A percentile compares a stretch with the other conserved stretches of the same genome.
Conservation (phyloP, 2,329 filamentous ascomycete species). For the Cucurbitaria berberidis region DNA sequence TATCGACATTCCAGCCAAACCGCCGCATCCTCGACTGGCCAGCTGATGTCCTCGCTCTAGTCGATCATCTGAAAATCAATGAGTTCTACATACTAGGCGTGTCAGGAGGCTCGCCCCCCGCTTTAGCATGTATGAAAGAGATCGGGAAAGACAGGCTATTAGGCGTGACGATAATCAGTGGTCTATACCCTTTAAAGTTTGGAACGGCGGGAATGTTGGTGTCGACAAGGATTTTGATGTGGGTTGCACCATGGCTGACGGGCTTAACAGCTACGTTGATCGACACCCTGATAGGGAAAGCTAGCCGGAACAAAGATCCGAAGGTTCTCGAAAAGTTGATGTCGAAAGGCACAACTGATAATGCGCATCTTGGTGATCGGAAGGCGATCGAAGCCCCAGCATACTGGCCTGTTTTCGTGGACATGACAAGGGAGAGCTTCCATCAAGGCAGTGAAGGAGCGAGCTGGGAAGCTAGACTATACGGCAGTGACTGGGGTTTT, state of each 20-base stretch:
- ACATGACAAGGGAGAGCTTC: constrained; percentile 35
- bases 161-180: constrained; percentile 33
- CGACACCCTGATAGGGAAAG: constrained; percentile 34
- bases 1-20: constrained; percentile 48
- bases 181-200: constrained; percentile 31
- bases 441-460: constrained; percentile 33
- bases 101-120: constrained; percentile 57
- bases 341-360: constrained; percentile 25
- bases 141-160: constrained; percentile 41
- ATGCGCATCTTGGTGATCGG: constrained; percentile 29
- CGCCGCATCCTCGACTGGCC: constrained; percentile 52
- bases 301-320: constrained; percentile 32
- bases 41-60: constrained; percentile 51
- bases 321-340: constrained; percentile 35
- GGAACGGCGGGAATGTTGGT: constrained; percentile 38
- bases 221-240: constrained; percentile 27
- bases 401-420: constrained; percentile 30
- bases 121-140: constrained; percentile 53
- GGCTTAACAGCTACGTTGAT: constrained; percentile 25
- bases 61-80: constrained; percentile 49
- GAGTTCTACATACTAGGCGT: constrained; percentile 54
- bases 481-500: constrained; percentile 41
- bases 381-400: constrained; percentile 27
- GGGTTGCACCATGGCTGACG: constrained; percentile 35
- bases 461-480: constrained; percentile 38